Evolutionary conservation across 257 asterid genomes (phyloP).

Genomic region (Nicotiana sylvestris): DNA sequence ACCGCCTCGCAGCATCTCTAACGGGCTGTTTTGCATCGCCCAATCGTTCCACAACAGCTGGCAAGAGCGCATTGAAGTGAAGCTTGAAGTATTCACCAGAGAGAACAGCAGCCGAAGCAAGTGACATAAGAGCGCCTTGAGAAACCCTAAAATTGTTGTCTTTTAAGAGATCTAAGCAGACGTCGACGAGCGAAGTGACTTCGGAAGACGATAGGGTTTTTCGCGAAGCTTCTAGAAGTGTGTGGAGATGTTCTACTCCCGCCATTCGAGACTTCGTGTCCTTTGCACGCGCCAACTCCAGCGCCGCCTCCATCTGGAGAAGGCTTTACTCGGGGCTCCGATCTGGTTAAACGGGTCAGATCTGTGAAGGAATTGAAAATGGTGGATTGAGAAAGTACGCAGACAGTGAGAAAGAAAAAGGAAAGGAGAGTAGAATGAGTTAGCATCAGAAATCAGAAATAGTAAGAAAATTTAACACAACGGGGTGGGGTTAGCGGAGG

Average conservation of each 20-base stretch:
- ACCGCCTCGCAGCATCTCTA: constrained; percentile 82
- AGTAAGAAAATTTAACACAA: background rate
- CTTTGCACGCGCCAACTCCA: constrained; percentile 91
- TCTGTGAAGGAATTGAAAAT: constrained; percentile 19
- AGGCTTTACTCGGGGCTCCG: constrained; percentile 34
- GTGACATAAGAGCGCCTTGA: constrained; percentile 88
- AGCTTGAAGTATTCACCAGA: constrained; percentile 97
- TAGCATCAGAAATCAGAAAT: background rate
- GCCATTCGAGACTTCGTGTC: constrained; percentile 99
- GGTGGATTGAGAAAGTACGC: background rate
- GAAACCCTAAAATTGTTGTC: constrained; percentile 93
- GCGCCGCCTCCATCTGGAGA: constrained; percentile 83
- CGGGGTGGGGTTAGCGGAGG: too few relatives aligned
- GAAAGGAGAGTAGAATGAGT: background rate
- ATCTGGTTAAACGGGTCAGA: constrained; percentile 43
- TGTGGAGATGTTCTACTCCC: constrained; percentile 91
- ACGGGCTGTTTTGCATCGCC: constrained; percentile 96
- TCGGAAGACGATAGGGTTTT: constrained; percentile 69
- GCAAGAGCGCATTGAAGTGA: constrained; percentile 87
- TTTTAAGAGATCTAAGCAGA: constrained; percentile 88
- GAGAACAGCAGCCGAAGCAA: constrained; percentile 94
- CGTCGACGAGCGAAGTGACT: constrained; percentile 82
- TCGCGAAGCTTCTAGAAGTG: constrained; percentile 82
- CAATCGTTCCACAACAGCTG: constrained; percentile 84
- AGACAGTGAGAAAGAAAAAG: background rate